These are phyloP conservation scores for Pichia sp. DNA, from an alignment of 1,139 yeast species.

Conservation along the genomic window DNA sequence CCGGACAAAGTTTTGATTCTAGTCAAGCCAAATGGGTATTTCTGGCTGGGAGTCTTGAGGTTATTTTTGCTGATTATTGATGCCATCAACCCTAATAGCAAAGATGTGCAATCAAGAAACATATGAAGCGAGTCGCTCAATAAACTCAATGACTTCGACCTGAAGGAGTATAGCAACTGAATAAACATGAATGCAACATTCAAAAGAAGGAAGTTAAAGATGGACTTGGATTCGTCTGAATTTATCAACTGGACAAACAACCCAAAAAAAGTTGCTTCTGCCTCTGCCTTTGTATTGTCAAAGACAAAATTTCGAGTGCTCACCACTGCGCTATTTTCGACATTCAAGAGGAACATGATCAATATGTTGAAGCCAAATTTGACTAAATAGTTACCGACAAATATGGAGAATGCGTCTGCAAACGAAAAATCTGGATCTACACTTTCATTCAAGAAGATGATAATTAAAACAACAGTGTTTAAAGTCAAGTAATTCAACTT, in stretches of 20 bases:
- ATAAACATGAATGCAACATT: constrained; percentile 93
- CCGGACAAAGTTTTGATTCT: constrained; percentile 92
- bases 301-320: no score
- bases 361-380: constrained; percentile 17
- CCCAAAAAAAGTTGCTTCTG: constrained; percentile 18
- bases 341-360: constrained; percentile 12
- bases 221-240: constrained; percentile 79
- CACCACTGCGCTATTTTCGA: background rate
- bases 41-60: constrained; percentile 44
- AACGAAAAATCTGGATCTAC: constrained; percentile 8
- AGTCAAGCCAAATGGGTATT: constrained; percentile 81
- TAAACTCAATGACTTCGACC: constrained; percentile 87
- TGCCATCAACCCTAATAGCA: constrained; percentile 85
- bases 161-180: constrained; percentile 83
- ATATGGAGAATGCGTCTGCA: background rate
- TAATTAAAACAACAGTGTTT: constrained; percentile 23
- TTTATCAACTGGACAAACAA: constrained; percentile 40
- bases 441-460: constrained; percentile 21
- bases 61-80: constrained; percentile 51
- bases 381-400: constrained; percentile 12
- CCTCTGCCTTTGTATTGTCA: background rate
- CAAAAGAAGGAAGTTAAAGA: constrained; percentile 77
- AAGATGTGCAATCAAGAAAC: constrained; percentile 91
- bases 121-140: constrained; percentile 92
- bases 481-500: constrained; percentile 24